Evolutionary conservation across 495 filamentous ascomycete genomes (phyloP).

Genomic region (Gamarada debralockiae): DNA sequence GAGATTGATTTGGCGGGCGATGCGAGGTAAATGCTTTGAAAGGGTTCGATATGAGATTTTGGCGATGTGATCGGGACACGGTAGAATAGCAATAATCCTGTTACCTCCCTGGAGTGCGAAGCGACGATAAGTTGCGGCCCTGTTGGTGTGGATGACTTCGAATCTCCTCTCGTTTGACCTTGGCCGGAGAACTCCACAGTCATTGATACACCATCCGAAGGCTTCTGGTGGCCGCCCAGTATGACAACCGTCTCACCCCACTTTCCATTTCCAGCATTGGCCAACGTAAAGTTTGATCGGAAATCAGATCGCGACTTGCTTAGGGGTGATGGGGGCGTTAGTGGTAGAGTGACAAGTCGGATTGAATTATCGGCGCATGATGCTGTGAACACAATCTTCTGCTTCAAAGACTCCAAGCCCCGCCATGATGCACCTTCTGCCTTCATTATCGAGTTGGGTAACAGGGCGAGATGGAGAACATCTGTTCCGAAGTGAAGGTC

Average conservation of each 20-base stretch:
- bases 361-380: conserved; percentile 67
- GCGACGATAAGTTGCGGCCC: conserved; percentile 43
- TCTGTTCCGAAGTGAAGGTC: conserved; percentile 64
- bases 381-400: conserved; percentile 65
- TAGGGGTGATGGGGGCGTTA: conserved; percentile 65
- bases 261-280: conserved; percentile 46
- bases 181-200: conserved; percentile 49
- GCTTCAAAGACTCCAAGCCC: conserved; percentile 50
- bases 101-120: conserved; percentile 56
- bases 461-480: conserved; percentile 55
- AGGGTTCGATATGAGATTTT: conserved; percentile 46
- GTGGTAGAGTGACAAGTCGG: conserved; percentile 66
- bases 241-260: conserved; percentile 59
- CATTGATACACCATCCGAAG: conserved; percentile 63
- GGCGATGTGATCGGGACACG: conserved; percentile 13
- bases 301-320: conserved; percentile 47
- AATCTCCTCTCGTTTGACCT: conserved; percentile 23
- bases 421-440: conserved; percentile 45
- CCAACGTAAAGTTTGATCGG: conserved; percentile 37
- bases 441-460: conserved; percentile 43
- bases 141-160: conserved; percentile 19
- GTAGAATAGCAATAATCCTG: conserved; percentile 41
- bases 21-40: conserved; percentile 59
- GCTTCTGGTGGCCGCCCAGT: conserved; percentile 54
- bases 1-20: conserved; percentile 61